A percentile compares a stretch with the other conserved stretches of the same genome.
These are phyloP conservation scores for Pseudocercospora eumusae DNA, from an alignment of 2,329 filamentous ascomycete species.

Conservation along the genomic window DNA sequence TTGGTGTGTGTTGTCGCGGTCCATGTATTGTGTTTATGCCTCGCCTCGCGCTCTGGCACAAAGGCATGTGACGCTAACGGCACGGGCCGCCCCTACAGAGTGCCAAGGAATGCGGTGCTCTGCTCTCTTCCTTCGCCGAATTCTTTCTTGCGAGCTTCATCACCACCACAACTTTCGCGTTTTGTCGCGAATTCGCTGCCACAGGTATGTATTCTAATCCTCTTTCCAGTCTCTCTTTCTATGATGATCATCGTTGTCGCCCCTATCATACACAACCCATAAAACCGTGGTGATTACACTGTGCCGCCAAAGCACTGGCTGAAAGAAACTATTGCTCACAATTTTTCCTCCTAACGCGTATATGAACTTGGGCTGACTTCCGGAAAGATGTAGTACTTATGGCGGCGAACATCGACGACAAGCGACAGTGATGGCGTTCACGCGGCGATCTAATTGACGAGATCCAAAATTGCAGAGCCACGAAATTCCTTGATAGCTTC, in stretches of 20 bases:
- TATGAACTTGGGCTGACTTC: slow-evolving; percentile 20
- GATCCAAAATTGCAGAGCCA: neutral
- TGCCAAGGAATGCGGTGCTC: slow-evolving; percentile 1
- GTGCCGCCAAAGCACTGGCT: slow-evolving; percentile 64
- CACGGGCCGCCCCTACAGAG: neutral
- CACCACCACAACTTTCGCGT: slow-evolving; percentile 7
- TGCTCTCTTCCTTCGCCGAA: slow-evolving; percentile 11
- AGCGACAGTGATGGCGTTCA: neutral
- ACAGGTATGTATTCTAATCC: slow-evolving; percentile 27
- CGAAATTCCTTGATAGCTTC: neutral
- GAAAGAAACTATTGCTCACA: slow-evolving; percentile 39
- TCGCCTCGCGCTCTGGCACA: neutral
- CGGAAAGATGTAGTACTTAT: neutral
- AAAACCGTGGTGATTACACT: slow-evolving; percentile 58
- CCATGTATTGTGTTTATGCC: neutral
- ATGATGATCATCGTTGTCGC: slow-evolving; percentile 64
- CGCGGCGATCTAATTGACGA: neutral
- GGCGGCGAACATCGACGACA: neutral
- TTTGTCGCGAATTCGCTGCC: slow-evolving; percentile 15
- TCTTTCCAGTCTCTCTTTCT: slow-evolving; percentile 27
- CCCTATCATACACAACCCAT: slow-evolving; percentile 57
- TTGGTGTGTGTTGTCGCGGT: neutral
- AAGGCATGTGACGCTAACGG: slow-evolving; percentile 2
- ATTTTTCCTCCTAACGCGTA: slow-evolving; percentile 8
- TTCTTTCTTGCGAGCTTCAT: slow-evolving; percentile 14